These are phyloP conservation scores for Cyphellophora attinorum DNA, from an alignment of 2,329 filamentous ascomycete species.

Conservation along the genomic window DNA sequence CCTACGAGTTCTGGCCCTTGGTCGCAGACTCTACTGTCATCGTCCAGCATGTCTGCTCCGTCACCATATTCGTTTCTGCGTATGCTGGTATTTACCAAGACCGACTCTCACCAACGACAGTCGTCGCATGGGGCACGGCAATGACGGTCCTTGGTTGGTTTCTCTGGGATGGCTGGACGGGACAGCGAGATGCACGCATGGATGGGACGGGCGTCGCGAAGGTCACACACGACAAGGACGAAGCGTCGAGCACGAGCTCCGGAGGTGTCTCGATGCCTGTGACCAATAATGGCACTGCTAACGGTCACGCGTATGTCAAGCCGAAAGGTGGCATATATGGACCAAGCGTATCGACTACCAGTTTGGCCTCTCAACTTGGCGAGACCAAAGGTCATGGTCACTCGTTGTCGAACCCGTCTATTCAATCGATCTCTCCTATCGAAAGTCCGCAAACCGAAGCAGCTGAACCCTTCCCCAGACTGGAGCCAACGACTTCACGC, in stretches of 20 bases:
- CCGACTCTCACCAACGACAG: conserved; percentile 77
- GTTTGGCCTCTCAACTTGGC: conserved; percentile 22
- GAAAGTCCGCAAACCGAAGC: conserved; percentile 12
- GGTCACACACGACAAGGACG: conserved; percentile 19
- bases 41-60: conserved; percentile 90
- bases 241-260: conserved; percentile 32
- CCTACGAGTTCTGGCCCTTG: conserved; percentile 96
- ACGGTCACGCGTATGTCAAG: conserved; percentile 23
- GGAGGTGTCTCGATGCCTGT: conserved; percentile 23
- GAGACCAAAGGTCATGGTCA: conserved; percentile 33
- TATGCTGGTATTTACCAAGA: conserved; percentile 86
- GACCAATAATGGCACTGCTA: conserved; percentile 20
- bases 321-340: conserved; percentile 30
- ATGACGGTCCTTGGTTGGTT: conserved; percentile 82
- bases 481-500: conserved; percentile 20
- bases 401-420: conserved; percentile 47
- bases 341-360: conserved; percentile 28
- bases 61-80: conserved; percentile 87
- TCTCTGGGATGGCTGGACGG: conserved; percentile 85
- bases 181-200: conserved; percentile 48
- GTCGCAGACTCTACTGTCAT: conserved; percentile 94
- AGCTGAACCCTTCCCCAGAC: conserved; percentile 24
- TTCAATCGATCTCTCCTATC: conserved; percentile 35
- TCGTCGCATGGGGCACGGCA: conserved; percentile 75
- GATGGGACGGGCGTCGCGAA: conserved; percentile 19